Base-by-base conservation (phyloP, 1,284 basidiomycete species). In the Entoloma clypeatum region DNA sequence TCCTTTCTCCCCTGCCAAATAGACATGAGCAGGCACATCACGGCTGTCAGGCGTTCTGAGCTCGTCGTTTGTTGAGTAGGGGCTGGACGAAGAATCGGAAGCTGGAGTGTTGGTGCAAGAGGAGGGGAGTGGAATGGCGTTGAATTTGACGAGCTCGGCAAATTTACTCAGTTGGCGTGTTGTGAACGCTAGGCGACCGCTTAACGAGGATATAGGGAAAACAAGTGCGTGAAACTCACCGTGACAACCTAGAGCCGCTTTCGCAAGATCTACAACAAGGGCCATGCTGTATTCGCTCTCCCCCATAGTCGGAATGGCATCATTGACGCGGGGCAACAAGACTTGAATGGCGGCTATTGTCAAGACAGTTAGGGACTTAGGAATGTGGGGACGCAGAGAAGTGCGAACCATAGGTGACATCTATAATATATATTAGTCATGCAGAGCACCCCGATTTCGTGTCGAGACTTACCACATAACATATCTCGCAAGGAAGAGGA, bases 121-220 rank as follows among this genome's bases (percentile, higher is more conserved):
- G 21, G 38, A 36, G 38, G 36, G 40, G 34, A 33, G 32, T 10
- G 42, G 51, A 3, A 58, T 42, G 4, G 56, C 51, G 36, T 45
- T 47, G n/a, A 53, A 47, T 23, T 58, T 52, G 2, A 62, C 53
- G 13, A 65, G 49, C 7, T 63, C 58, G 1, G 51, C 49, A 25
- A 71, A 51, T 18, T 58, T 61, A 23, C 62, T 63, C 48, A 71
- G 58, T 54, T 86, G 82, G 41, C 79, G 77, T 22, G 67, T 53
- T 10, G 79, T 81, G 57, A 85, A 83, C 7, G 75, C 82, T 81
- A 52, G 41, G 36, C 27, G 18, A n/a, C n/a, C n/a, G n/a, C n/a
- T n/a, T 33, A 10, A 23, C 6, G 50, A 41, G 43, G 39, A 13
- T 34, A 29, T 40, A 29, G 35, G 37, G 16, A 36, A 22, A 18